Evolutionary conservation across 805 yeast genomes (phyloP), one percentile per base, ranked within the genome.

Genomic region (Starmerella bacillaris): DNA sequence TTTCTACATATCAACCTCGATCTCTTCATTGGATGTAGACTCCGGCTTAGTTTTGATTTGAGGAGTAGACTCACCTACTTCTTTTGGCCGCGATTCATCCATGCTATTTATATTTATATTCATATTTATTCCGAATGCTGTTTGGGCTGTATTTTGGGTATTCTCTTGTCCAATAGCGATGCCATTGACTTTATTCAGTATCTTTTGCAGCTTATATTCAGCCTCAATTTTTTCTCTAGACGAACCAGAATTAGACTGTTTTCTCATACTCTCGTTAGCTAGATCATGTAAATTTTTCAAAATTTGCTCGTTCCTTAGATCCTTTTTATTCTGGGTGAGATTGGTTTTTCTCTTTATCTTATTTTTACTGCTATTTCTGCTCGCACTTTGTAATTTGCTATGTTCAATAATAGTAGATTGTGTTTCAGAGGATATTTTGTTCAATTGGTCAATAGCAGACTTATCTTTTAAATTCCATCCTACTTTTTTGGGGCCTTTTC

Each of bases 261-360:
- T n/a, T n/a, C n/a, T n/a, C n/a, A 22, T 22, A n/a, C 30, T 27
- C 5, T 17, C 2, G 4, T 33, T 4, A 2, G 40, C 42, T 9
- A 39, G 18, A 2, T 26, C 37, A 11, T 29, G 18, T n/a, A 39
- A n/a, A 8, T 14, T 16, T n/a, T 14, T 15, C 9, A 36, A 16
- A 6, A 27, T 21, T 4, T 17, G 21, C 3, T 18, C 11, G 14
- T 9, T 9, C 15, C 7, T 27, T 7, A 6, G 15, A 6, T 9
- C 7, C 7, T 8, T 27, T 14, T 7, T 12, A 27, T 9, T 9
- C 9, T 9, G 15, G 7, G 30, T 12, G 15, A 8, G 31, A 28
- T n/a, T 6, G 29, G 29, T 18, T 11, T 7, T 26, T 26, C 16
- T 8, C 29, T 5, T 12, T 15, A 15, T 26, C 14, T 7, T 5